Conservation (phyloP, 2,329 filamentous ascomycete species). For the Alternaria rosae region DNA sequence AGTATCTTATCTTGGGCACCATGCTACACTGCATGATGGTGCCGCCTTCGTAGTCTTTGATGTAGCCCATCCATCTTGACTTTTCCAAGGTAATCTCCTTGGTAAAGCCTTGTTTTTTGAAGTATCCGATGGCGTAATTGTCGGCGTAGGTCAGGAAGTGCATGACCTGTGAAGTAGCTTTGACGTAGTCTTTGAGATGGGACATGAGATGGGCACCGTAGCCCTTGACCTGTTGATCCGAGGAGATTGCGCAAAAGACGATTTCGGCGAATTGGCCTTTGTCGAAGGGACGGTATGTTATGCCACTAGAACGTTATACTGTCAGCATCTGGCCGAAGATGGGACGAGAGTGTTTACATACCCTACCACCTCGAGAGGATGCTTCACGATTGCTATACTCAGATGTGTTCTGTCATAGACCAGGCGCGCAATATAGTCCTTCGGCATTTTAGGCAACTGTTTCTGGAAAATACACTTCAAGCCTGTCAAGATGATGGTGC, state of each 20-base stretch:
- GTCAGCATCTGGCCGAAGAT: background rate
- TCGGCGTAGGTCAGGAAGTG: conserved; percentile 98
- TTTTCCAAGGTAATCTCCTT: conserved; percentile 95
- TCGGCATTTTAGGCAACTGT: conserved; percentile 98
- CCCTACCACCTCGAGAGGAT: conserved; percentile 88
- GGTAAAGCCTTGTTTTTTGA: conserved; percentile 98
- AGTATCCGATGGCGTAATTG: conserved; percentile 98
- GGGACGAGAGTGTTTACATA: conserved; percentile 41
- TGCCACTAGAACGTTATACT: conserved; percentile 67
- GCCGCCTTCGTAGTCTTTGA: conserved; percentile 98
- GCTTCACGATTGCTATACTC: conserved; percentile 97
- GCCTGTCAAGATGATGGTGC: conserved; percentile 91
- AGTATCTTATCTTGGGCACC: conserved; percentile 92
- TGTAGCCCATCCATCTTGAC: conserved; percentile 97
- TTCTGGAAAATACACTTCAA: conserved; percentile 99
- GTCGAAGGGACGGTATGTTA: conserved; percentile 95
- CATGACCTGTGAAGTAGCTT: conserved; percentile 95
- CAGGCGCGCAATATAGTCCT: conserved; percentile 96
- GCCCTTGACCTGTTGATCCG: conserved; percentile 97
- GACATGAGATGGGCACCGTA: conserved; percentile 99
- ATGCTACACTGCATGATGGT: conserved; percentile 99
- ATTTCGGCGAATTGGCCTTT: conserved; percentile 95
- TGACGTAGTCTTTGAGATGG: conserved; percentile 97
- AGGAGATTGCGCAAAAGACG: conserved; percentile 97
- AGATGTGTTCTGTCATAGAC: conserved; percentile 97